Evolutionary conservation across 495 filamentous ascomycete genomes (phyloP), one percentile per base, ranked within the genome.

Genomic region (Neurospora sp.): DNA sequence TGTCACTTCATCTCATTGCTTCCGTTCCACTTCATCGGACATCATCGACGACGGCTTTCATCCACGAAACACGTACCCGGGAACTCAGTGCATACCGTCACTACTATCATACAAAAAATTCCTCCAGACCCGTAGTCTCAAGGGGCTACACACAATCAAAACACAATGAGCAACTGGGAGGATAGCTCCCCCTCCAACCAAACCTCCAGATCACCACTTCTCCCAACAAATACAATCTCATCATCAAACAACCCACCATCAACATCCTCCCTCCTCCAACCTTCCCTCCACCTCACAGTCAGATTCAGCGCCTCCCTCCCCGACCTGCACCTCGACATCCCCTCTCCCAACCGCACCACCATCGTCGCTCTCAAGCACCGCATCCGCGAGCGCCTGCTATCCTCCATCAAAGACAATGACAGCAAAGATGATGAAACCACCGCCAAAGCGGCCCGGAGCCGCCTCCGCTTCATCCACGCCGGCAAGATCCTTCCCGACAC

Each of bases 291-390:
- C 77, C 86, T 97, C 27, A 94, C 90, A 23, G 90, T 98, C 82
- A 93, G 94, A 80, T 98, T 98, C 88, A 91, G 93, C 69, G 90
- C 91, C 72, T 88, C 92, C 4, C 87, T 95, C 72, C 89, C 94
- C 9, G 95, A 98, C 83, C 89, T 97, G 71, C 88, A 89, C 70
- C 87, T 98, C 73, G 89, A 92, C 78, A 87, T 97, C 82, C 77
- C 89, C 69, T 81, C 81, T 20, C 92, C 94, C 5, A 77, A 84
- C 41, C 87, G 83, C 27, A 95, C 92, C 27, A 92, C 92, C 69
- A 87, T 90, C 72, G 86, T 92, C 66, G 88, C 90, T 1, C 88
- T 97, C 40, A 97, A 94, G 79, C 91, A 90, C 76, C 85, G 91
- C 20, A 93, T 99, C 82, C 93, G 96, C 71, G 78, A 86, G 12